Percentiles rank a stretch among this genome's conserved stretches.
Conservation (phyloP, 225 moss, liverwort and hornwort genomes). For the Antitrichia curtipendula region DNA sequence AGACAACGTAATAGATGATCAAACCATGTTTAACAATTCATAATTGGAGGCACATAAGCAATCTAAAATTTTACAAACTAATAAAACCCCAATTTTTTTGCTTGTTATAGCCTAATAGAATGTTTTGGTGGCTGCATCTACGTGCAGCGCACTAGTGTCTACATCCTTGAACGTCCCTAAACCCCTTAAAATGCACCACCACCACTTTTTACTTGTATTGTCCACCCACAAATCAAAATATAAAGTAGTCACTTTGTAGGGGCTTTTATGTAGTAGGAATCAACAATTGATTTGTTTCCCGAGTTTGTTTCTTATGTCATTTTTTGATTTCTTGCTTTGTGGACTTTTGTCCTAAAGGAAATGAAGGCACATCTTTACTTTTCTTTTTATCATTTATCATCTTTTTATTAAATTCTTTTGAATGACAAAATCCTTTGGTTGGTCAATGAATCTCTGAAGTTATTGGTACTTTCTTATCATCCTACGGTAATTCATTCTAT, state of each 20-base stretch:
- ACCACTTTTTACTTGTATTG: rapidly evolving
- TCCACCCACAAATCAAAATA: background rate
- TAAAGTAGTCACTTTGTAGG: rapidly evolving
- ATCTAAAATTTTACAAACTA: rapidly evolving
- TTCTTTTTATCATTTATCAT: background rate
- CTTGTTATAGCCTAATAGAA: background rate
- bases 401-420: background rate
- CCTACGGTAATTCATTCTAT: background rate
- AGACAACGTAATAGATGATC: background rate
- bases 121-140: background rate
- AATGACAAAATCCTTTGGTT: background rate
- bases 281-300: background rate
- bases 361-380: background rate
- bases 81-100: background rate
- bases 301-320: rapidly evolving
- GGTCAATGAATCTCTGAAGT: background rate
- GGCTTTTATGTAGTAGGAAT: background rate
- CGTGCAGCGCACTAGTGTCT: no score
- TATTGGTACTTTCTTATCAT: background rate
- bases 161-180: no score
- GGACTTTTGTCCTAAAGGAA: rapidly evolving
- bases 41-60: background rate
- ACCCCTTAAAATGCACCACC: background rate
- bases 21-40: background rate
- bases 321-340: background rate